Evolutionary conservation across 2,329 filamentous ascomycete species (phyloP), one percentile per base, ranked within the genome.

Genomic region (Penicillium carneum): DNA sequence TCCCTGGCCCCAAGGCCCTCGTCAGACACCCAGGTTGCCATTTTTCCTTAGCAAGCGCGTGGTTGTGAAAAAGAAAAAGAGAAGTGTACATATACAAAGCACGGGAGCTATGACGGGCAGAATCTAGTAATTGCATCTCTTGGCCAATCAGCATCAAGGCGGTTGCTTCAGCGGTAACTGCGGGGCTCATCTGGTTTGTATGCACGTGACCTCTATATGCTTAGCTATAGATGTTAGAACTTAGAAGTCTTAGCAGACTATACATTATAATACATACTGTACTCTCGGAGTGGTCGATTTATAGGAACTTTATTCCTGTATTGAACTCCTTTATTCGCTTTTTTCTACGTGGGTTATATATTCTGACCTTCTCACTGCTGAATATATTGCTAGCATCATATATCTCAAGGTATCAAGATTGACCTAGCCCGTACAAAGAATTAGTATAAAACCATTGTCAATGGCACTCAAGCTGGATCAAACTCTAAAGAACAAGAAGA

Each of bases 11-110:
- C 52, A 16, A 53, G 42, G 7, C 57, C 63, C 46, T 64, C 57
- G 51, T 54, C 53, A 43, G 46, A 46, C 23, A 47, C 43, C 52
- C 43, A 58, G 12, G 60, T 59, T 31, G 61, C 64, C 63, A 67
- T 65, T 52, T 41, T 59, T 42, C 41, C 26, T 55, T 14, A 10
- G 45, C 39, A 57, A 50, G 46, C 48, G 33, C 49, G 42, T 49
- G 16, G 49, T 56, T 46, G 14, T 41, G 49, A 29, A 42, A 45
- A 46, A 20, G 53, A 45, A 61, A 29, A 54, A 45, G 34, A 46
- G 61, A 55, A 54, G 50, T 41, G 49, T 42, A 39, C 38, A 29
- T 47, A 55, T 53, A 62, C 39, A 59, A 55, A 55, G 11, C 62
- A 54, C 54, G 53, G 60, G 56, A 59, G 11, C n/a, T 49, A 54